These are phyloP conservation scores for Elsinoe perseae DNA, from an alignment of 2,329 filamentous ascomycete genomes.

Conservation along the genomic window DNA sequence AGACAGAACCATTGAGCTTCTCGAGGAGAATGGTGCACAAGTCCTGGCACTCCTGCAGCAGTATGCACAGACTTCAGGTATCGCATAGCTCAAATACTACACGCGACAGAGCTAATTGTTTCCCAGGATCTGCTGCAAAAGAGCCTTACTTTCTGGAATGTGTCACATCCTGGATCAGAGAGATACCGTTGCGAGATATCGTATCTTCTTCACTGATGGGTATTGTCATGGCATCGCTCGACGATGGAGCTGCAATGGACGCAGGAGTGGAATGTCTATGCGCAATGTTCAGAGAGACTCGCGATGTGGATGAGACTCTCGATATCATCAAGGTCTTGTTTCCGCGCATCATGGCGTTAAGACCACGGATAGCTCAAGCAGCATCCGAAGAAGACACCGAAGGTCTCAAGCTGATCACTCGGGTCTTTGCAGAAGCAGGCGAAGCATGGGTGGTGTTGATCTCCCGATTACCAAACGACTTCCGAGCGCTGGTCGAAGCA, in stretches of 20 bases:
- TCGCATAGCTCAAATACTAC: slow-evolving; percentile 14
- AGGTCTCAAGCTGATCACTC: slow-evolving; percentile 77
- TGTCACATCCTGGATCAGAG: slow-evolving; percentile 91
- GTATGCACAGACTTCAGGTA: slow-evolving; percentile 88
- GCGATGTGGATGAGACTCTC: slow-evolving; percentile 85
- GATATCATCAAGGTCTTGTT: slow-evolving; percentile 74
- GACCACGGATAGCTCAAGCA: slow-evolving; percentile 65
- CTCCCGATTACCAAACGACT: slow-evolving; percentile 71
- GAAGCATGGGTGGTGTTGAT: slow-evolving; percentile 92
- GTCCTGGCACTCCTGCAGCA: slow-evolving; percentile 81
- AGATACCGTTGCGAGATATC: slow-evolving; percentile 76
- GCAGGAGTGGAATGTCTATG: slow-evolving; percentile 88
- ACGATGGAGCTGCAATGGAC: slow-evolving; percentile 70
- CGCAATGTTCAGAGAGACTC: slow-evolving; percentile 82
- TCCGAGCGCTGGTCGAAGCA: slow-evolving; percentile 76
- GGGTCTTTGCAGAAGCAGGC: slow-evolving; percentile 85
- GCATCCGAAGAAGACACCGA: slow-evolving; percentile 78
- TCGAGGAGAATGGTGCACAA: slow-evolving; percentile 82
- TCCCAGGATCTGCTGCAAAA: slow-evolving; percentile 61
- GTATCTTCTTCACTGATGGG: slow-evolving; percentile 79
- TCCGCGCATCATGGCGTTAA: slow-evolving; percentile 68
- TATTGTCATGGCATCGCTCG: slow-evolving; percentile 68
- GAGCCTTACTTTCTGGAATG: slow-evolving; percentile 91
- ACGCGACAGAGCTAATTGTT: slow-evolving; percentile 20
- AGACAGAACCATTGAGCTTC: slow-evolving; percentile 75